Percentiles rank a stretch among this genome's conserved stretches.
phyloP scores from a whole-genome alignment of 176 grass and related monocot genomes.

The Bonia amplexicaulis region DNA sequence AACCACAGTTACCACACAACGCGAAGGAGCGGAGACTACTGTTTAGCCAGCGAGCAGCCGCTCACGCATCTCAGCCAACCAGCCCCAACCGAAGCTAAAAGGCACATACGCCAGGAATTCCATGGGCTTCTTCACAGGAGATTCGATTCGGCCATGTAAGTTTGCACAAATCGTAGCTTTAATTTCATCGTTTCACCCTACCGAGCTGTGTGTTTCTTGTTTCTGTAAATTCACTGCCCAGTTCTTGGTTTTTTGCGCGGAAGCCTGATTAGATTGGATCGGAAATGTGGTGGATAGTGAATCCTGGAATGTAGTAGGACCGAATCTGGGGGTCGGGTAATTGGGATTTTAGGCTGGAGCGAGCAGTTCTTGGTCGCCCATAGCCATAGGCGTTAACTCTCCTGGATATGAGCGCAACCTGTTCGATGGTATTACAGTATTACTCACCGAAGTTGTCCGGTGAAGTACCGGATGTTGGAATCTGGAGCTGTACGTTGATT shows the following conservation, averaged over 20 bases:
- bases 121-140: conserved; percentile 8
- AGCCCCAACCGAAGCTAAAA: not conserved
- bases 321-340: not conserved
- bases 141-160: conserved; percentile 25
- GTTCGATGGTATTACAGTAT: conserved; percentile 19
- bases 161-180: not conserved
- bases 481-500: not conserved
- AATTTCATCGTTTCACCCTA: not conserved
- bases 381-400: conserved; percentile 1
- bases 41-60: not conserved
- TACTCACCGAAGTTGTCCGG: not conserved
- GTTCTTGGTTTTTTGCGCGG: conserved; percentile 5
- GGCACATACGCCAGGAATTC: not conserved
- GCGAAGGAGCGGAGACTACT: not conserved
- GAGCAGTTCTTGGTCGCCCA: not conserved
- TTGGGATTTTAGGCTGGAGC: not conserved
- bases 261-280: not conserved
- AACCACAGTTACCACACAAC: not conserved
- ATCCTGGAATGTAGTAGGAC: not conserved
- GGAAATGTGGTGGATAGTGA: not conserved
- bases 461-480: not conserved
- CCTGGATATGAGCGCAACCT: not conserved
- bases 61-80: conserved; percentile 5
- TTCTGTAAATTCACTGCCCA: not conserved
- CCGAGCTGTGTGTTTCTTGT: not conserved